phyloP scores from a whole-genome alignment of 495 filamentous ascomycete genomes.

The Achaetomiella virescens region DNA sequence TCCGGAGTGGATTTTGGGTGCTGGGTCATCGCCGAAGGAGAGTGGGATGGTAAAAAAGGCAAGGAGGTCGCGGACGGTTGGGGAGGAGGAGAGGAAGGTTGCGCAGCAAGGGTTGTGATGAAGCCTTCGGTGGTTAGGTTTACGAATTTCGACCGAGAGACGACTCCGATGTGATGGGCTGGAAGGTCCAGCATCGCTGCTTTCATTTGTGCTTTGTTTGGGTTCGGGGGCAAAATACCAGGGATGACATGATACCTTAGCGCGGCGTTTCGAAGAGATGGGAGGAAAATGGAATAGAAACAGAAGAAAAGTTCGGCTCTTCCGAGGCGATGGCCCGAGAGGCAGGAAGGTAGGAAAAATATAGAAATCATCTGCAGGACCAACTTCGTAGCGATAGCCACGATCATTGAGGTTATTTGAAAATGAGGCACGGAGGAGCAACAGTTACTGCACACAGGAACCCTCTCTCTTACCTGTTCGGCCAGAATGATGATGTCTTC shows the following conservation, averaged over 20 bases:
- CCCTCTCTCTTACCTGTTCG: too few species aligned
- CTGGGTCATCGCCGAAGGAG: slow-evolving; percentile 41
- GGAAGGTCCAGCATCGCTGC: background rate
- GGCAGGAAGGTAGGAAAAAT: background rate
- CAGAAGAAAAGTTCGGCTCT: background rate
- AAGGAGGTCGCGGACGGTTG: slow-evolving; percentile 15
- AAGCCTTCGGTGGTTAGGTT: too few species aligned
- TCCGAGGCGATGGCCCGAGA: background rate
- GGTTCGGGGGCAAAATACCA: slow-evolving; percentile 17
- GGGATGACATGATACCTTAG: slow-evolving; percentile 24
- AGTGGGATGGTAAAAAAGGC: slow-evolving; percentile 37
- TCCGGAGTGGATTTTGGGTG: slow-evolving; percentile 51
- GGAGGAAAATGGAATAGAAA: too few species aligned
- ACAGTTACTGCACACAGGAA: too few species aligned
- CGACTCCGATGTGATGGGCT: too few species aligned
- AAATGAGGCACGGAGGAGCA: background rate
- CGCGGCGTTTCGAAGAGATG: slow-evolving; percentile 19
- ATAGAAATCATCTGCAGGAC: background rate
- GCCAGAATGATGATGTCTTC: too few species aligned
- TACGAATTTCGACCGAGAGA: too few species aligned
- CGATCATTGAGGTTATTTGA: too few species aligned
- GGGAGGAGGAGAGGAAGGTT: background rate
- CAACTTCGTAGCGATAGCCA: background rate
- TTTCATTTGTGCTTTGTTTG: background rate
- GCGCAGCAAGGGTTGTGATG: background rate